Conservation (phyloP, 2,329 filamentous ascomycete species). For the Neophaeococcomyces aloes region DNA sequence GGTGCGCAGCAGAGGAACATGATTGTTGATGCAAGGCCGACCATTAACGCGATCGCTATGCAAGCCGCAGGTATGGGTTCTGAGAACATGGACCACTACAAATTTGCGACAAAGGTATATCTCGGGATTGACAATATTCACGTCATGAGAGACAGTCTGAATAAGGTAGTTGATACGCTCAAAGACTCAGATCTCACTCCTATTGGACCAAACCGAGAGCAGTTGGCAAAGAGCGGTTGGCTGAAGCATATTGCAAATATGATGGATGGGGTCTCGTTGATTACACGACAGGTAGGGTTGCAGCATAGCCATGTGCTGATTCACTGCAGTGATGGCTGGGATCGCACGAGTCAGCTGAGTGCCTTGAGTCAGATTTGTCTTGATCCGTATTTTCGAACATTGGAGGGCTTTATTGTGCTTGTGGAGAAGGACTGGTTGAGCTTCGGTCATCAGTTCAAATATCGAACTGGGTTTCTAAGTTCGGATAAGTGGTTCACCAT, state of each 20-base stretch:
- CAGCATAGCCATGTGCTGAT: constrained; percentile 92
- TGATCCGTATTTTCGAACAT: constrained; percentile 86
- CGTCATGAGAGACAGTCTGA: constrained; percentile 86
- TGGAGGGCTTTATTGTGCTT: constrained; percentile 88
- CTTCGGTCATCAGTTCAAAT: constrained; percentile 94
- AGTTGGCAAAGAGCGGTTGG: constrained; percentile 78
- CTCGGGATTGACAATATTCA: constrained; percentile 97
- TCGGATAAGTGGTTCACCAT: constrained; percentile 90
- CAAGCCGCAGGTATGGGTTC: constrained; percentile 87
- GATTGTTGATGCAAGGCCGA: constrained; percentile 91
- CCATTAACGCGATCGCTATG: constrained; percentile 88
- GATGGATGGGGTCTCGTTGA: constrained; percentile 71
- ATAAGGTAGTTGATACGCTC: constrained; percentile 75
- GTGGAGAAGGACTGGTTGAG: constrained; percentile 97
- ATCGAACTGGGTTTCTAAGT: constrained; percentile 77
- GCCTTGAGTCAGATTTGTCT: constrained; percentile 85
- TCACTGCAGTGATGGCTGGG: constrained; percentile 97
- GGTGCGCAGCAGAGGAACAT: constrained; percentile 88
- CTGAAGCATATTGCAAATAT: constrained; percentile 78
- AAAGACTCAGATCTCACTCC: constrained; percentile 86
- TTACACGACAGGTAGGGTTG: constrained; percentile 78
- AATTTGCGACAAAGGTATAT: constrained; percentile 80
- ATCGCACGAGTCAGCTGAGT: constrained; percentile 88
- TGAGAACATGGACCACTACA: constrained; percentile 97
- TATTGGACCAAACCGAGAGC: constrained; percentile 68